Base-by-base conservation (phyloP, 768 basidiomycete species). In the Mycena chlorophos region DNA sequence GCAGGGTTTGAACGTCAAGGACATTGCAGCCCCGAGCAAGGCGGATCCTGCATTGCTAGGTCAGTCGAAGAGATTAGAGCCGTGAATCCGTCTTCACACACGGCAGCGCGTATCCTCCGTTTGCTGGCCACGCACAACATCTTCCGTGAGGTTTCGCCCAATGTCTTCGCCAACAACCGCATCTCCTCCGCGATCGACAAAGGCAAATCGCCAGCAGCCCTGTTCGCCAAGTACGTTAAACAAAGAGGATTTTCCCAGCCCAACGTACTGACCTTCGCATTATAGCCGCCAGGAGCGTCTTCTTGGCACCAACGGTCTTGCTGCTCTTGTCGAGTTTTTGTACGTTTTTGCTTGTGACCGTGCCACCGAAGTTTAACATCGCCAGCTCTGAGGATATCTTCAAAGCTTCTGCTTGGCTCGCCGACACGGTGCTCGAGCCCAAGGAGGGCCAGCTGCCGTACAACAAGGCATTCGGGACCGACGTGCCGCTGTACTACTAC, bases 171-270 rank as follows among this genome's bases (percentile, higher is more conserved):
- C 10, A 46, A 46, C 45, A 46, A 46, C 45, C 45, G 45, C 13
- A 28, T 46, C 13, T 46, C 45, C 23, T 25, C 45, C 25, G 25
- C 25, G 20, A 8, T 46, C 10, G 45, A 46, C 26, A 46, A 46
- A 20, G 45, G 45, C 23, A 46, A 46, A 25, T 14, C 45, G 26
- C n/a, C 45, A 5, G 5, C 5, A 6, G 45, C 8, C 23, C 25
- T 46, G 23, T 46, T 39, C 60, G 71, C 2, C 65, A 69, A 3
- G 55, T 63, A 12, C 65, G 70, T 13, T 68, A 69, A 10, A 65
- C 66, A 0, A 58, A 65, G 37, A 58, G 68, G 48, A 60, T 71
- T 29, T 71, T 71, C 60, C 27, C 25, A 27, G 71, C 69, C 34
- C 57, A 60, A 29, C 52, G 34, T 3, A 63, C 66, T 16, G 50